Evolutionary conservation across 1,139 yeast species (phyloP).

Genomic region (Protomyces inundatus): DNA sequence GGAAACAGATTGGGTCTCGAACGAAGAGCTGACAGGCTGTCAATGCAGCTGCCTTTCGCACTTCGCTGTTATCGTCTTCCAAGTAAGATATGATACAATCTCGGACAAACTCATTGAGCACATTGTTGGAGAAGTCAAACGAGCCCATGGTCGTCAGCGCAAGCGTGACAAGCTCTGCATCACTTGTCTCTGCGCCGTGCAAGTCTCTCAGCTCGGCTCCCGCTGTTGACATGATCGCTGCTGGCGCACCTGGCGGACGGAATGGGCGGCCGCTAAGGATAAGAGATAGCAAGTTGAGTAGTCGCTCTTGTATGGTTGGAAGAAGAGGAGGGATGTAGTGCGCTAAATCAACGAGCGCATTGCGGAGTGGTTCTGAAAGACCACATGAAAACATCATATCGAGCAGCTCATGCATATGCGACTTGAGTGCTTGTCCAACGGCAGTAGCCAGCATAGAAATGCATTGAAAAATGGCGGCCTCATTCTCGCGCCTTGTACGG

Average conservation of each 20-base stretch:
- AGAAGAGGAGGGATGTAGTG: constrained; percentile 76
- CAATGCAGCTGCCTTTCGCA: constrained; percentile 77
- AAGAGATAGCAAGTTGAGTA: constrained; percentile 65
- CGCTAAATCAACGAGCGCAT: constrained; percentile 62
- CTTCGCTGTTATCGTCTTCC: constrained; percentile 71
- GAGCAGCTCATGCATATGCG: constrained; percentile 76
- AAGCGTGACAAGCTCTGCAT: constrained; percentile 54
- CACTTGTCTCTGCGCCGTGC: constrained; percentile 48
- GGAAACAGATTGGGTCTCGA: constrained; percentile 77
- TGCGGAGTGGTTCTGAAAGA: constrained; percentile 70
- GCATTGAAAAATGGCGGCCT: constrained; percentile 84
- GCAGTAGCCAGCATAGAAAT: constrained; percentile 81
- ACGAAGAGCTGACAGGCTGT: constrained; percentile 77
- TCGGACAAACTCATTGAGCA: constrained; percentile 80
- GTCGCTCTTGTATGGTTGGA: constrained; percentile 61
- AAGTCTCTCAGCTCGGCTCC: constrained; percentile 74
- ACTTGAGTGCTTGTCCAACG: constrained; percentile 91
- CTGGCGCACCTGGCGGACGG: constrained; percentile 85
- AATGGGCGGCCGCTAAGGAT: constrained; percentile 80
- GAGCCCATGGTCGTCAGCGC: constrained; percentile 68
- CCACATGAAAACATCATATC: constrained; percentile 80
- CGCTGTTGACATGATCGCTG: constrained; percentile 52
- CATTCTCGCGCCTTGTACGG: constrained; percentile 64
- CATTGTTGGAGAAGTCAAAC: constrained; percentile 64
- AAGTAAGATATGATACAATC: constrained; percentile 74